These are phyloP conservation scores for Brassica napus DNA, from an alignment of 345 rosid genomes.

Conservation along the genomic window DNA sequence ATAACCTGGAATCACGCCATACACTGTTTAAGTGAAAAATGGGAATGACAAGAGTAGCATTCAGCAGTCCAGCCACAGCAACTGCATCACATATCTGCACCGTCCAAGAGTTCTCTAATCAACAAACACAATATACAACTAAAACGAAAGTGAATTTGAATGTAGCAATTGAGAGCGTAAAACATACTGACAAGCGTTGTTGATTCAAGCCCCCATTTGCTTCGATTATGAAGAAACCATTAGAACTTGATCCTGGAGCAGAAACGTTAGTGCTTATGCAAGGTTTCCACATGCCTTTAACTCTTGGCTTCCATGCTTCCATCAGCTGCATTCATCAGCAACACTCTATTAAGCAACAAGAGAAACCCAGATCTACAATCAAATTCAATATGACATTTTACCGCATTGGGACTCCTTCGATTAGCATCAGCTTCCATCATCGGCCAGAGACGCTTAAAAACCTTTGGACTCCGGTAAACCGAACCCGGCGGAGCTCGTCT, in stretches of 20 bases:
- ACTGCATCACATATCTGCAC: constrained; percentile 97
- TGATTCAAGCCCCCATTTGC: constrained; percentile 98
- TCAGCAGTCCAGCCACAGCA: constrained; percentile 91
- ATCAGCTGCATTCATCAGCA: constrained; percentile 57
- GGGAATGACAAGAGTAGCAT: constrained; percentile 95
- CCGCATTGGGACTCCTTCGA: constrained; percentile 57
- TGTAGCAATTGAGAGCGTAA: constrained; percentile 11
- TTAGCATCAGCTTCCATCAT: constrained; percentile 71
- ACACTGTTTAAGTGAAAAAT: constrained; percentile 94
- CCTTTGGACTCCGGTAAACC: constrained; percentile 84
- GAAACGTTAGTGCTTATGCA: constrained; percentile 49
- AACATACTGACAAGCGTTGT: constrained; percentile 93
- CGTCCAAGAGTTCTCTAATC: constrained; percentile 13
- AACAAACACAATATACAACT: background rate
- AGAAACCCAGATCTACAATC: background rate
- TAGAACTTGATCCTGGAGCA: constrained; percentile 62
- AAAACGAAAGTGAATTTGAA: background rate
- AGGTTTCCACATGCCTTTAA: constrained; percentile 66
- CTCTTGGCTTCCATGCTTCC: constrained; percentile 61
- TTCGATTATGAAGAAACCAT: constrained; percentile 92
- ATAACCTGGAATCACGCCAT: constrained; percentile 98
- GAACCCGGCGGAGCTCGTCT: constrained; percentile 72
- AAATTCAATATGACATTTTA: constrained; percentile 37
- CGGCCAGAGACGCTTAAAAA: constrained; percentile 81
- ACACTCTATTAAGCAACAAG: background rate